Evolutionary conservation across 352 stramenopile species (phyloP).

Genomic region (Globisporangium takayamanum): DNA sequence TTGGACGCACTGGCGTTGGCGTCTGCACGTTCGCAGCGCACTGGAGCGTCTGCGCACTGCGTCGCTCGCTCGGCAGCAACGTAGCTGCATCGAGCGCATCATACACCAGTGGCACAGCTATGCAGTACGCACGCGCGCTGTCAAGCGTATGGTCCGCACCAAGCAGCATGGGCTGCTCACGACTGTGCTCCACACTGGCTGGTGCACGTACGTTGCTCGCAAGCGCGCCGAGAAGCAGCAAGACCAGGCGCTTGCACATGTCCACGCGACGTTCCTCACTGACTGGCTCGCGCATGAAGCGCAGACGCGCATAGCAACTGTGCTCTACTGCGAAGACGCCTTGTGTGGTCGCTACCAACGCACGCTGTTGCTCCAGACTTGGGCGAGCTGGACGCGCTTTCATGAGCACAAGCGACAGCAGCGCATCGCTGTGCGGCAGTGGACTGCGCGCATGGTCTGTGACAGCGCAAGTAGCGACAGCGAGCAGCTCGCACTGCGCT

Average conservation of each 20-base stretch:
- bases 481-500: background rate
- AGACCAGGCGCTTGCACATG: conserved; percentile 9
- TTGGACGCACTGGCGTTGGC: conserved; percentile 8
- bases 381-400: conserved; percentile 19
- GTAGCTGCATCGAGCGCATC: background rate
- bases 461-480: too few species aligned
- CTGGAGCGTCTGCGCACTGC: background rate
- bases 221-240: conserved; percentile 16
- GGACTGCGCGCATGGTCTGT: background rate
- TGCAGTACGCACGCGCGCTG: background rate
- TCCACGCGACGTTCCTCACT: conserved; percentile 22
- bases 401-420: conserved; percentile 13
- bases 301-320: conserved; percentile 13
- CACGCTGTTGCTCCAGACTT: conserved; percentile 15
- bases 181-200: conserved; percentile 16
- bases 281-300: conserved; percentile 21
- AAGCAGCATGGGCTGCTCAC: conserved; percentile 9
- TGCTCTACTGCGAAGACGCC: conserved; percentile 25
- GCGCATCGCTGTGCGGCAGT: background rate
- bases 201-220: conserved; percentile 10
- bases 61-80: background rate
- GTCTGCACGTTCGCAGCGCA: background rate
- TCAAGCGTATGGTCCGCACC: background rate
- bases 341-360: conserved; percentile 5
- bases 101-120: background rate